Conservation (phyloP, 306 rosid genomes). For the Purshia tridentata region DNA sequence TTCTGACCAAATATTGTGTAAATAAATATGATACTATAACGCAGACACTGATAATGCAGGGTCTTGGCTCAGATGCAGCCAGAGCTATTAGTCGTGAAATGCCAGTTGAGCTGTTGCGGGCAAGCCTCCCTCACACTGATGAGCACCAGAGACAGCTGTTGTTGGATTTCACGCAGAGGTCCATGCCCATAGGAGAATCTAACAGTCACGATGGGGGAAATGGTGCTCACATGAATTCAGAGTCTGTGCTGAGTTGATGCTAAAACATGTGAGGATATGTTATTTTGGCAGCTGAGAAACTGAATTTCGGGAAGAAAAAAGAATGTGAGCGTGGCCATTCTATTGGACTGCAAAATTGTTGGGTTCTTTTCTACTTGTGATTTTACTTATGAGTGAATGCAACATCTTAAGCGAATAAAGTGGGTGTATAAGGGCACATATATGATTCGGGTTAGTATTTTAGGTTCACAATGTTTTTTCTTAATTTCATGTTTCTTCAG, state of each 20-base stretch:
- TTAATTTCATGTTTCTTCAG: conserved; percentile 34
- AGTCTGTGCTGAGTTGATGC: conserved; percentile 53
- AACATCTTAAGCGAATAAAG: conserved; percentile 27
- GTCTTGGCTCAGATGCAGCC: conserved; percentile 65
- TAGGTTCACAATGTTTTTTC: conserved; percentile 32
- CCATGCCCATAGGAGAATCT: conserved; percentile 65
- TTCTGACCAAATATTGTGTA: conserved; percentile 77
- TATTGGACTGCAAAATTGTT: conserved; percentile 4
- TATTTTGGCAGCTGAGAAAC: neutral
- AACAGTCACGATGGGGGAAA: conserved; percentile 50
- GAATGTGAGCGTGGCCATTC: neutral
- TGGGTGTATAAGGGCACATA: conserved; percentile 37
- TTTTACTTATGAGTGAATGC: conserved; percentile 16
- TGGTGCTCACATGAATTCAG: conserved; percentile 51
- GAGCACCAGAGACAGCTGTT: conserved; percentile 68
- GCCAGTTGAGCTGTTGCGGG: conserved; percentile 95
- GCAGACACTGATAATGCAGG: conserved; percentile 62
- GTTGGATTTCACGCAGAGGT: conserved; percentile 80
- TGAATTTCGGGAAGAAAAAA: neutral
- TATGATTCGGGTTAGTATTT: conserved; percentile 32
- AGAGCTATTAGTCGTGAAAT: conserved; percentile 74
- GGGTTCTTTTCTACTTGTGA: conserved; percentile 13
- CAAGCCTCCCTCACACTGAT: conserved; percentile 92
- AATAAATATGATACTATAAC: conserved; percentile 70
- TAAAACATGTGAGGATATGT: conserved; percentile 11